Evolutionary conservation across 371 early-diverging fungal genomes (phyloP).

Genomic region (Lichtheimia ramosa): DNA sequence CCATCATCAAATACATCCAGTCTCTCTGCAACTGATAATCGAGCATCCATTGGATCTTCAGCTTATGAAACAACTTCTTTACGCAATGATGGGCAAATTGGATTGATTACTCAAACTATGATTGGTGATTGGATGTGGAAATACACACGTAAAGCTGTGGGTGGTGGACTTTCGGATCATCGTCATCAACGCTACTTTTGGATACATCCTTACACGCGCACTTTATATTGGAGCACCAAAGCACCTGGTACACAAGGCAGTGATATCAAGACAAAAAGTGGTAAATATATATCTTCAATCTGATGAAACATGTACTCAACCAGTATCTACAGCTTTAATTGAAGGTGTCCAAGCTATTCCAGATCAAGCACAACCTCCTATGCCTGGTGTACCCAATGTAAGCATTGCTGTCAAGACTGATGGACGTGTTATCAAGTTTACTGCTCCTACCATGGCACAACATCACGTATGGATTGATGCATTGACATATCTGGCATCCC

Average conservation of each 20-base stretch:
- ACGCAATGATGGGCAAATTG: conserved; percentile 43
- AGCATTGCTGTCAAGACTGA: conserved; percentile 68
- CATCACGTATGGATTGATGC: conserved; percentile 70
- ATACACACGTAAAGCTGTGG: conserved; percentile 61
- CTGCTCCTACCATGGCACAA: conserved; percentile 63
- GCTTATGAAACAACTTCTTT: conserved; percentile 7
- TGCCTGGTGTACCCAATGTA: conserved; percentile 49
- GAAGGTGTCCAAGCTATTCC: conserved; percentile 53
- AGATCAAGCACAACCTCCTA: conserved; percentile 25
- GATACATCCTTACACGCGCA: conserved; percentile 81
- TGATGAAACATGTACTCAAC: background rate
- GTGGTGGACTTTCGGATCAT: conserved; percentile 56
- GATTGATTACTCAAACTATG: conserved; percentile 76
- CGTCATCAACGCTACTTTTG: conserved; percentile 73
- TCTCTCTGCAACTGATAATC: conserved; percentile 10
- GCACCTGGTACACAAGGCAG: conserved; percentile 60
- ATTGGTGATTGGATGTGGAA: conserved; percentile 76
- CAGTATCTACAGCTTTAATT: conserved; percentile 48
- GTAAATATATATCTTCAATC: conserved; percentile 20
- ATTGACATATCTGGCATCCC: conserved; percentile 31
- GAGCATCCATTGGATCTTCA: conserved; percentile 11
- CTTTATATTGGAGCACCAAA: conserved; percentile 69
- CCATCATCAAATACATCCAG: conserved; percentile 8
- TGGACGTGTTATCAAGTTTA: conserved; percentile 68
- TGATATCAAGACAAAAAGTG: conserved; percentile 56